Evolutionary conservation across 1,284 basidiomycete species (phyloP).

Genomic region (Boletus albobrunnescens): DNA sequence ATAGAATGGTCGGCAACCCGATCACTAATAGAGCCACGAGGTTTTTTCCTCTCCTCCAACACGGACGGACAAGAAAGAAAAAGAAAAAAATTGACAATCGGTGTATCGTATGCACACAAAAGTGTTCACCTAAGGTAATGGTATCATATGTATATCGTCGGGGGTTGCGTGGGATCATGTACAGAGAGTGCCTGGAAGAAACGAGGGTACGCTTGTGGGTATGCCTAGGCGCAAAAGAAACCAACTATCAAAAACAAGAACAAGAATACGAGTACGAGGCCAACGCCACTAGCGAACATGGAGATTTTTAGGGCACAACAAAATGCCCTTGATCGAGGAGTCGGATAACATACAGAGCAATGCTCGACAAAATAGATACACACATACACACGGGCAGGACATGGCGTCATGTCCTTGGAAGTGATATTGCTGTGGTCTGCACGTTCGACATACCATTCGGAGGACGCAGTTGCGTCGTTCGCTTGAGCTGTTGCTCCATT

Average conservation of each 20-base stretch:
- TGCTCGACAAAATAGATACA: slow-evolving; percentile 13
- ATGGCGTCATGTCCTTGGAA: slow-evolving; percentile 23
- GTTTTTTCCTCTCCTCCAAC: neutral
- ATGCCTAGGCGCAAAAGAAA: slow-evolving; percentile 5
- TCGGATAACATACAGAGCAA: slow-evolving; percentile 11
- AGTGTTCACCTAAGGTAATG: slow-evolving; percentile 13
- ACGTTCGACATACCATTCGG: slow-evolving; percentile 26
- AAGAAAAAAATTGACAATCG: neutral
- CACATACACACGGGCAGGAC: slow-evolving; percentile 1
- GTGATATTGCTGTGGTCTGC: slow-evolving; percentile 29
- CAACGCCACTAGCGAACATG: slow-evolving; percentile 1
- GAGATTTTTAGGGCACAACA: too few relatives aligned
- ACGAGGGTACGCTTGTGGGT: slow-evolving; percentile 3
- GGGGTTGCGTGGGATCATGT: too few relatives aligned
- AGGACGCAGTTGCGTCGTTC: slow-evolving; percentile 46
- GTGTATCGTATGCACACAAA: slow-evolving; percentile 16
- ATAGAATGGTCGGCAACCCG: too few relatives aligned
- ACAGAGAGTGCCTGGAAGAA: neutral
- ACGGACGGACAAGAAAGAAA: neutral
- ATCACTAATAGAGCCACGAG: too few relatives aligned
- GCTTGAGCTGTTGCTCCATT: slow-evolving; percentile 63
- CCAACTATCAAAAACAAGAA: slow-evolving; percentile 6
- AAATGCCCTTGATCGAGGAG: neutral
- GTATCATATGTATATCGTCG: slow-evolving; percentile 14
- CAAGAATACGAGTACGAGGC: neutral